These are phyloP conservation scores for Colletotrichum sp. DNA, from an alignment of 2,329 filamentous ascomycete genomes.

Conservation along the genomic window DNA sequence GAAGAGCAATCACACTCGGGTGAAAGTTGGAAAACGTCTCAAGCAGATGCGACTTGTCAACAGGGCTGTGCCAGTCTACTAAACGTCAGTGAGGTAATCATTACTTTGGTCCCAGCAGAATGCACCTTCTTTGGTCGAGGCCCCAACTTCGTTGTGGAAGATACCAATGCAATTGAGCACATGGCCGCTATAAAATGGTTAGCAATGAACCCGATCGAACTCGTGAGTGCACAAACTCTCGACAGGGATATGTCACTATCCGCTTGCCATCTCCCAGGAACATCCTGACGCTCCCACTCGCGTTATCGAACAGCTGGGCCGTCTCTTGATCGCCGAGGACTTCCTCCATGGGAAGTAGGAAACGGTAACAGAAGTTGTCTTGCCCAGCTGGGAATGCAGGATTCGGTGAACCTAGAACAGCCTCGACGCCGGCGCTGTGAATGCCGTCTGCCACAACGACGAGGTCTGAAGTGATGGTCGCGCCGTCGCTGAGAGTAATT, in stretches of 20 bases:
- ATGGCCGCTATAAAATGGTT: slow-evolving; percentile 25
- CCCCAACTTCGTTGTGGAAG: slow-evolving; percentile 29
- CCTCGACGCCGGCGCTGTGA: slow-evolving; percentile 36
- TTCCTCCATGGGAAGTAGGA: slow-evolving; percentile 37
- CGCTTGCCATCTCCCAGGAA: slow-evolving; percentile 23
- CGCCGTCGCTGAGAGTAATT: slow-evolving; percentile 32
- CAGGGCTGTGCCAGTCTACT: slow-evolving; percentile 14
- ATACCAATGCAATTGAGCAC: slow-evolving; percentile 40
- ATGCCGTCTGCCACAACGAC: slow-evolving; percentile 52
- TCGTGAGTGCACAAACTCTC: slow-evolving; percentile 27
- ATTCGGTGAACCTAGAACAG: slow-evolving; percentile 32
- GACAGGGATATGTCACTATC: slow-evolving; percentile 38
- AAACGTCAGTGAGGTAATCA: rapidly evolving
- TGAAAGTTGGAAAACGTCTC: slow-evolving; percentile 32
- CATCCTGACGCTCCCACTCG: slow-evolving; percentile 15
- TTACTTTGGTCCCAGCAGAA: too few species aligned
- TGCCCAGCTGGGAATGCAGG: slow-evolving; percentile 29
- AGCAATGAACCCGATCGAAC: neutral
- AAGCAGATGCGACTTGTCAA: slow-evolving; percentile 32
- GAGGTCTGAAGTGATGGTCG: slow-evolving; percentile 36
- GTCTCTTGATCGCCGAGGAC: slow-evolving; percentile 31
- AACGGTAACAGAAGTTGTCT: slow-evolving; percentile 40
- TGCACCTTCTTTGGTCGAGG: slow-evolving; percentile 1
- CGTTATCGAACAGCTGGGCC: slow-evolving; percentile 14
- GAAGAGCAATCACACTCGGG: slow-evolving; percentile 27